Evolutionary conservation across 1,139 yeast genomes (phyloP), one percentile per base, ranked within the genome.

Genomic region (Zygosaccharomyces sapae): DNA sequence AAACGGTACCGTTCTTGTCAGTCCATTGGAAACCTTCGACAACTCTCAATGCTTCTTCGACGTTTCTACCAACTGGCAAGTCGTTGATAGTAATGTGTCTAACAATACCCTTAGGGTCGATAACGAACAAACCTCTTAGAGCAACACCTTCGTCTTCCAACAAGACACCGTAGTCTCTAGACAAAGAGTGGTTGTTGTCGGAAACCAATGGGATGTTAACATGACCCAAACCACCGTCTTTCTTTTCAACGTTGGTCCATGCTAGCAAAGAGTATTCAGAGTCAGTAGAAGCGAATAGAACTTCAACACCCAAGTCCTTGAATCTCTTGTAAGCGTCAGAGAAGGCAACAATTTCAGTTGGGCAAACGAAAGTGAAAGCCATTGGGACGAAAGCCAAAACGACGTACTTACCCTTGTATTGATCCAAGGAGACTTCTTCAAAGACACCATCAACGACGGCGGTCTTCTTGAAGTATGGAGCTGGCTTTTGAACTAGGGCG

Each of bases 21-120:
- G 96, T 85, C 88, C 92, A 89, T 79, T 90, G 95, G 96, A 92
- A 90, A 65, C 97, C 97, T 71, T 92, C 97, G 59, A 92, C 81
- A 71, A 92, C 83, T 85, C 98, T 89, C 70, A 87, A 79, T 61
- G 97, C 86, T 80, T 92, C 98, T 59, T 89, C 96, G 60, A 90
- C 97, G 65, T 88, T 85, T 81, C 98, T 89, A 72, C 98, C 98
- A 62, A 92, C 98, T 70, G 97, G 96, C 71, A 90, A 84, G 72
- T 92, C 97, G 79, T 92, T 90, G 79, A 90, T 78, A 75, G 97
- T 89, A 75, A 86, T 79, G 79, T 90, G 97, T 86, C 97, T 88
- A 67, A 90, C 81, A 64, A 71, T 70, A 66, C 97, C 97, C 74
- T 84, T 81, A 70, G 97, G 97, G 76, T 92, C 97, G 68, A 92